Conservation (phyloP, 306 rosid species). For the Prunus padus region DNA sequence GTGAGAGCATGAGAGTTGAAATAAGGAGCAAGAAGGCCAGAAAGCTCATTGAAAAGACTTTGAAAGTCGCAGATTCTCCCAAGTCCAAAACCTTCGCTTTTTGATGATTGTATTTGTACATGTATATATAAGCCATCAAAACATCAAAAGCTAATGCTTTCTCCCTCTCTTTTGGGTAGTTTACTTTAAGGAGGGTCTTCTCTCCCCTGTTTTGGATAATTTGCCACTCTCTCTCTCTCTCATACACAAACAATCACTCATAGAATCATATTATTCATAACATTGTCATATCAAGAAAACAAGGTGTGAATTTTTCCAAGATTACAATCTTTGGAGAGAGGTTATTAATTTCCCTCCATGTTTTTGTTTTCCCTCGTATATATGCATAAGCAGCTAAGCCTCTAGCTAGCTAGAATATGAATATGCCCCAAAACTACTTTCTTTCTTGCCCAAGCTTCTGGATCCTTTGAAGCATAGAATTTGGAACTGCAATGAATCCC, state of each 20-base stretch:
- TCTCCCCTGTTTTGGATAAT: neutral
- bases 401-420: neutral
- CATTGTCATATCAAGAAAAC: conserved; percentile 18
- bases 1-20: conserved; percentile 97
- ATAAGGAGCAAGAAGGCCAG: conserved; percentile 83
- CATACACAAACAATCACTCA: conserved; percentile 5
- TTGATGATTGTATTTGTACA: conserved; percentile 16
- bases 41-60: conserved; percentile 71
- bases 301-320: conserved; percentile 11
- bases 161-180: neutral
- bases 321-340: neutral
- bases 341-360: neutral
- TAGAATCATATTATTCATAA: neutral
- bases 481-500: neutral
- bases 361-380: neutral
- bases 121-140: neutral
- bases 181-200: neutral
- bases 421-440: neutral
- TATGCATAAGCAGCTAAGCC: neutral
- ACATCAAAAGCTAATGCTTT: neutral
- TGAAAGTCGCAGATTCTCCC: conserved; percentile 84
- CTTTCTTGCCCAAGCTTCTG: too few species aligned
- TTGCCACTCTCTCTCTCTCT: neutral
- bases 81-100: conserved; percentile 45
- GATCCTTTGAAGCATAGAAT: too few species aligned